Percentiles rank a stretch among this genome's conserved stretches.
Conservation (phyloP, 352 stramenopile genomes). For the Thalassiosira pacifica region DNA sequence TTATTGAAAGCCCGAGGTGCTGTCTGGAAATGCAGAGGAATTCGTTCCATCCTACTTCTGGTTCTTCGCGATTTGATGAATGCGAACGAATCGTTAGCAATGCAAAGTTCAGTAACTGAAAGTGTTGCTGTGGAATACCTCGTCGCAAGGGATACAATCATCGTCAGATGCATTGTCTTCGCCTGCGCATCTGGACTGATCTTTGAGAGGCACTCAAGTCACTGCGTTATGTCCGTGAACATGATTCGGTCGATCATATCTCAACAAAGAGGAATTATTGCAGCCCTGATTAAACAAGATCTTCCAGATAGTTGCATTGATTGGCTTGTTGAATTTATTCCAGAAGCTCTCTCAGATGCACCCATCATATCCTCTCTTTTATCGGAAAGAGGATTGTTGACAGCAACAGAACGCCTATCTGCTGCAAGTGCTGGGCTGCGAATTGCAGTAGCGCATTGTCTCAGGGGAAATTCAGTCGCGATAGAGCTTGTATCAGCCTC, state of each 20-base stretch:
- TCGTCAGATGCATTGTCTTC: constrained; percentile 68
- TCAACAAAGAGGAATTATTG: constrained; percentile 60
- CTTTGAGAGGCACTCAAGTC: constrained; percentile 6
- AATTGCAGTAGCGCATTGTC: constrained; percentile 68
- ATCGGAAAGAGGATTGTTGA: constrained; percentile 63
- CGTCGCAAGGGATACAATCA: constrained; percentile 60
- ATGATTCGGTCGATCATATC: constrained; percentile 68
- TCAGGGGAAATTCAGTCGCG: constrained; percentile 52
- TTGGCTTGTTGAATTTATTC: constrained; percentile 77
- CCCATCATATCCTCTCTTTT: constrained; percentile 61
- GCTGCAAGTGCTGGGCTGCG: constrained; percentile 64
- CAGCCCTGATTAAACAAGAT: constrained; percentile 73
- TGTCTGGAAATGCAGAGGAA: constrained; percentile 64
- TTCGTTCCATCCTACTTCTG: constrained; percentile 66
- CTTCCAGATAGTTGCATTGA: constrained; percentile 65
- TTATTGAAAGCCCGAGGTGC: constrained; percentile 72
- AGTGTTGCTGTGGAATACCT: constrained; percentile 64
- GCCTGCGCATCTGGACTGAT: constrained; percentile 30
- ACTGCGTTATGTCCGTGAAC: constrained; percentile 54
- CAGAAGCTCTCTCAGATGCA: constrained; percentile 74
- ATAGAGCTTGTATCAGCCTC: constrained; percentile 55
- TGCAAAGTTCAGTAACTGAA: constrained; percentile 34
- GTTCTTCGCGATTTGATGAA: constrained; percentile 61
- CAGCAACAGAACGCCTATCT: constrained; percentile 63
- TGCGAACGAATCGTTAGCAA: constrained; percentile 63